Conservation (phyloP, 352 stramenopile genomes). For the Phytophthora pistaciae region DNA sequence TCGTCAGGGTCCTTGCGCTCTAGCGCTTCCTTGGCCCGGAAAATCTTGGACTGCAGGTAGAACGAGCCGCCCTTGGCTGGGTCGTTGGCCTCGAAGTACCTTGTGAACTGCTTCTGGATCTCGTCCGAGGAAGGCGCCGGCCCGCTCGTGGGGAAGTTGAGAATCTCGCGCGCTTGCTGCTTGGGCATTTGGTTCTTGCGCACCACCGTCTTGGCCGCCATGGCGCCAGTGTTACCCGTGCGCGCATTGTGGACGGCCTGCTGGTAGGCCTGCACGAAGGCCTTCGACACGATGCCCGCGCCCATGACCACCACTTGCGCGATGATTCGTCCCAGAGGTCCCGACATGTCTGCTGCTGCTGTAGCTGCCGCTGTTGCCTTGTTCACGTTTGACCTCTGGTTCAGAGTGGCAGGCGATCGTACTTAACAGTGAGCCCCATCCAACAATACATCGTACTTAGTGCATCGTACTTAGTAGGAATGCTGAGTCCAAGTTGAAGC, state of each 20-base stretch:
- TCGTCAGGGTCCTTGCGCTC: constrained; percentile 50
- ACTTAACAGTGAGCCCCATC: background rate
- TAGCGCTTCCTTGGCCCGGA: constrained; percentile 90
- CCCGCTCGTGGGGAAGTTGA: constrained; percentile 77
- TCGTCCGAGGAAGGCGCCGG: constrained; percentile 58
- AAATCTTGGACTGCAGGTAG: constrained; percentile 95
- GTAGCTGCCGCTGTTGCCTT: background rate
- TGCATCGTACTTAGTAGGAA: background rate
- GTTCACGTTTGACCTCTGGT: constrained; percentile 7
- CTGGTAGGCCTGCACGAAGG: constrained; percentile 91
- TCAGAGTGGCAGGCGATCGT: background rate
- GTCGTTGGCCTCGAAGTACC: constrained; percentile 92
- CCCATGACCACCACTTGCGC: constrained; percentile 88
- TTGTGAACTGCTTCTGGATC: constrained; percentile 87
- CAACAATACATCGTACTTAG: constrained; percentile 15
- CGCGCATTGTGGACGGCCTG: constrained; percentile 90
- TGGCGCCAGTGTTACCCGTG: constrained; percentile 70
- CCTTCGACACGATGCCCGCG: constrained; percentile 83
- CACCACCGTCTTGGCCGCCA: constrained; percentile 70
- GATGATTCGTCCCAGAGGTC: constrained; percentile 82
- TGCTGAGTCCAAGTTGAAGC: constrained; percentile 41
- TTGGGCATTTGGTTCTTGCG: constrained; percentile 84
- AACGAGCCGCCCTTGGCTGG: constrained; percentile 92
- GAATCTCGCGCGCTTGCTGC: constrained; percentile 82
- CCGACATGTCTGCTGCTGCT: constrained; percentile 65